phyloP scores from a whole-genome alignment of 495 filamentous ascomycete genomes.

The Penicillium pulvis region DNA sequence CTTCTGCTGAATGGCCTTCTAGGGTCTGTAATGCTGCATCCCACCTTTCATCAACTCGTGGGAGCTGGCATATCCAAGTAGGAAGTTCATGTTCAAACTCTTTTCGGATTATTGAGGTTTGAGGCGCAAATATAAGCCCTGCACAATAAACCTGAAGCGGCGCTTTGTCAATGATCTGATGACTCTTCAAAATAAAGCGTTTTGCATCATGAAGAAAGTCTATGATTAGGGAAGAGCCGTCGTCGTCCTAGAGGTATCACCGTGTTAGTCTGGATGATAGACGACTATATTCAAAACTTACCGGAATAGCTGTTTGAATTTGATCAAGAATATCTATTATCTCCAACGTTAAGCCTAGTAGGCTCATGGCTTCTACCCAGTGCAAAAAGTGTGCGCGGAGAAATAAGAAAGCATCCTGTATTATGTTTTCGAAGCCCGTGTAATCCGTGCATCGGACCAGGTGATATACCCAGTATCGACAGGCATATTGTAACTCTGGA shows the following conservation, averaged over 20 bases:
- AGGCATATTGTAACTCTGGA: constrained; percentile 37
- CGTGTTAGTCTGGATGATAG: neutral
- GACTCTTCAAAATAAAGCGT: constrained; percentile 32
- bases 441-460: neutral
- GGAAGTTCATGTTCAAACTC: constrained; percentile 15
- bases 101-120: constrained; percentile 27
- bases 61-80: constrained; percentile 14
- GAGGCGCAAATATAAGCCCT: constrained; percentile 38
- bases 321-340: constrained; percentile 3
- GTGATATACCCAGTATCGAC: constrained; percentile 30
- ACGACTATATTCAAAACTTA: neutral
- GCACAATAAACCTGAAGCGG: constrained; percentile 24
- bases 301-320: neutral
- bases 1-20: neutral
- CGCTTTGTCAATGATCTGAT: constrained; percentile 33
- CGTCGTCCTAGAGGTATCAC: constrained; percentile 5
- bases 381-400: constrained; percentile 43
- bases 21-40: constrained; percentile 4
- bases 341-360: constrained; percentile 26
- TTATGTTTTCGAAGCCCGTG: constrained; percentile 10
- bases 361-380: constrained; percentile 45
- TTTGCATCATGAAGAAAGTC: constrained; percentile 12
- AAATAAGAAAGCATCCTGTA: constrained; percentile 32
- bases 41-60: constrained; percentile 16
- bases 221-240: constrained; percentile 17